These are phyloP conservation scores for Calonectria pseudoreteaudii DNA, from an alignment of 2,329 filamentous ascomycete genomes.

Conservation along the genomic window DNA sequence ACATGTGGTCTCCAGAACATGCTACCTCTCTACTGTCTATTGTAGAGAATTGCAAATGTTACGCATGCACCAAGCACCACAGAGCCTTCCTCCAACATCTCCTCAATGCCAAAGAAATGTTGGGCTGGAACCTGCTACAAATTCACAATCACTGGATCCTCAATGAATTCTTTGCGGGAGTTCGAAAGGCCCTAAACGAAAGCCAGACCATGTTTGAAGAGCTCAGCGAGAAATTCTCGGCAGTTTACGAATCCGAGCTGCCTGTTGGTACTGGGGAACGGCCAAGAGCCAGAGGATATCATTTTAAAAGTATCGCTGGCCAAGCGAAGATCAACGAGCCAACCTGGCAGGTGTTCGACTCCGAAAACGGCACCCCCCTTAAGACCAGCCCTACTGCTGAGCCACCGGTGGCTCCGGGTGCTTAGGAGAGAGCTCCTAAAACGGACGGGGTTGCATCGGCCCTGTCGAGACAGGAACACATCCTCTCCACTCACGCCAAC, in stretches of 20 bases:
- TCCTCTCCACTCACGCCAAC: slow-evolving; percentile 31
- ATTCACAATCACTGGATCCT: slow-evolving; percentile 88
- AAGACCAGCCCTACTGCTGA: slow-evolving; percentile 32
- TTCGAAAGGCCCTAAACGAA: slow-evolving; percentile 73
- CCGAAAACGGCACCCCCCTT: slow-evolving; percentile 27
- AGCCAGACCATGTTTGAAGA: slow-evolving; percentile 71
- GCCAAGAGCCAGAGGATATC: slow-evolving; percentile 84
- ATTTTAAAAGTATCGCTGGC: slow-evolving; percentile 77
- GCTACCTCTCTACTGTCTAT: slow-evolving; percentile 74
- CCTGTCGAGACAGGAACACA: slow-evolving; percentile 53
- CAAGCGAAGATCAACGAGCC: slow-evolving; percentile 76
- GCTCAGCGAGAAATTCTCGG: slow-evolving; percentile 55
- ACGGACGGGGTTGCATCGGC: slow-evolving; percentile 61
- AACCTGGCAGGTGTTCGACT: slow-evolving; percentile 70
- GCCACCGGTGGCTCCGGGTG: slow-evolving; percentile 30
- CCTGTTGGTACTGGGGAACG: slow-evolving; percentile 81
- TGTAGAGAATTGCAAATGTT: slow-evolving; percentile 76
- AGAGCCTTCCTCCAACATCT: slow-evolving; percentile 90
- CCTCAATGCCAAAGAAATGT: slow-evolving; percentile 92
- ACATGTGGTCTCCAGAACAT: slow-evolving; percentile 79
- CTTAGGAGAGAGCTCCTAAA: slow-evolving; percentile 62
- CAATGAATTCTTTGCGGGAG: slow-evolving; percentile 76
- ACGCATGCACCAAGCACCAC: slow-evolving; percentile 86
- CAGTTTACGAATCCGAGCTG: slow-evolving; percentile 75
- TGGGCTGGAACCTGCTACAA: slow-evolving; percentile 93